These are phyloP conservation scores for Rhodosporidiobolus sp. DNA, from an alignment of 768 basidiomycete species.

Conservation along the genomic window DNA sequence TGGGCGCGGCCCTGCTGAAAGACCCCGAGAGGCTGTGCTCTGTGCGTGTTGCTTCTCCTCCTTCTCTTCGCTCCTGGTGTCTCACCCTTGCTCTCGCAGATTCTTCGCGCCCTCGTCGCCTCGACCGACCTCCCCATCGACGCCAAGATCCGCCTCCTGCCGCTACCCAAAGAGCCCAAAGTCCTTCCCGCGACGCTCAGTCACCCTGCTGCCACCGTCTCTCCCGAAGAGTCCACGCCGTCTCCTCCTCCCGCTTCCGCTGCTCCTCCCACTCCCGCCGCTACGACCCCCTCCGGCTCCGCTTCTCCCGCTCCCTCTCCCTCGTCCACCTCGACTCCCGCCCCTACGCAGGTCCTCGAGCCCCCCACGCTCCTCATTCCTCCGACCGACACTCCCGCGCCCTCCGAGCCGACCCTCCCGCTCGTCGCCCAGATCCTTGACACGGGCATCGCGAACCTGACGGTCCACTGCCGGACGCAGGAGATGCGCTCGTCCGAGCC, in stretches of 20 bases:
- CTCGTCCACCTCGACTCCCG: neutral
- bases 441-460: constrained; percentile 83
- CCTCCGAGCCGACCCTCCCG: constrained; percentile 66
- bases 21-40: constrained; percentile 82
- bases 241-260: neutral
- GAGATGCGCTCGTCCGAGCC: constrained; percentile 80
- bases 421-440: constrained; percentile 83
- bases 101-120: constrained; percentile 72
- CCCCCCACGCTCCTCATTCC: neutral
- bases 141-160: constrained; percentile 86
- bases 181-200: no score
- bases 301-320: neutral
- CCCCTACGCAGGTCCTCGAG: neutral
- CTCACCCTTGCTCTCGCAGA: constrained; percentile 49
- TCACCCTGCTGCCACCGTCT: neutral
- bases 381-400: neutral
- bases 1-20: constrained; percentile 92
- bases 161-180: constrained; percentile 53
- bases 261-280: neutral
- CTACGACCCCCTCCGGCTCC: no score
- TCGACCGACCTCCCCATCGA: constrained; percentile 83
- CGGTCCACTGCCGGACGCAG: constrained; percentile 90
- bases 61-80: neutral
- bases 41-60: constrained; percentile 19
- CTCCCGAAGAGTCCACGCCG: neutral